A percentile compares a stretch with the other conserved stretches of the same genome.
Evolutionary conservation across 2,329 filamentous ascomycete genomes (phyloP).

Genomic region (Laburnicola sp.): DNA sequence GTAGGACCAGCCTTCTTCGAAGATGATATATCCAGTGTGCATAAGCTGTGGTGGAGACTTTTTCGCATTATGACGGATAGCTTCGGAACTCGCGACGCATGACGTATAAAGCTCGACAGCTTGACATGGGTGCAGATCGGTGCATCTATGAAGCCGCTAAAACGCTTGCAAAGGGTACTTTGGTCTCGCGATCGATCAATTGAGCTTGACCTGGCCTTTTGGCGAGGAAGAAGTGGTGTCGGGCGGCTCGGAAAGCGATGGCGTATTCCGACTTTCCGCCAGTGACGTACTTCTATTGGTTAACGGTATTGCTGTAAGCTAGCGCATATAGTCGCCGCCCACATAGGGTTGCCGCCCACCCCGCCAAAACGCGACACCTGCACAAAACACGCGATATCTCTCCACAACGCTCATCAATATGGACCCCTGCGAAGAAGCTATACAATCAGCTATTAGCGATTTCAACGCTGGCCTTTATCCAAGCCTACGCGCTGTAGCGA

Average conservation of each 20-base stretch:
- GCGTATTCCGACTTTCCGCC: background rate
- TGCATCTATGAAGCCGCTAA: background rate
- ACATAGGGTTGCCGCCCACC: too few species aligned
- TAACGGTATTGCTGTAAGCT: too few species aligned
- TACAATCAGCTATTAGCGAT: too few species aligned
- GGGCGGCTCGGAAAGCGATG: background rate
- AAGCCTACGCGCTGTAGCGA: too few species aligned
- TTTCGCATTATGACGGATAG: slow-evolving; percentile 13
- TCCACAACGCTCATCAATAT: too few species aligned
- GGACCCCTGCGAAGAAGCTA: too few species aligned
- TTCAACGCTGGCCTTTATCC: too few species aligned
- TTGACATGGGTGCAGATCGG: slow-evolving; percentile 7
- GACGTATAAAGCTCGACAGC: slow-evolving; percentile 23
- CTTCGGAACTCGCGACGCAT: slow-evolving; percentile 22
- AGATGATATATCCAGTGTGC: background rate
- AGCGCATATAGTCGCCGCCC: too few species aligned
- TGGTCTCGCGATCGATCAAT: background rate
- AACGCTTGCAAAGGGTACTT: background rate
- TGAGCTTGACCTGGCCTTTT: background rate
- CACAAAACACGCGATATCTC: too few species aligned
- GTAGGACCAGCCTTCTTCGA: background rate
- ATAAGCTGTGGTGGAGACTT: slow-evolving; percentile 1
- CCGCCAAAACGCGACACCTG: too few species aligned
- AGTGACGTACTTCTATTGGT: too few species aligned
- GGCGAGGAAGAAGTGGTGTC: background rate